Base-by-base conservation (phyloP, 2,329 filamentous ascomycete genomes). In the Zymoseptoria passerinii region DNA sequence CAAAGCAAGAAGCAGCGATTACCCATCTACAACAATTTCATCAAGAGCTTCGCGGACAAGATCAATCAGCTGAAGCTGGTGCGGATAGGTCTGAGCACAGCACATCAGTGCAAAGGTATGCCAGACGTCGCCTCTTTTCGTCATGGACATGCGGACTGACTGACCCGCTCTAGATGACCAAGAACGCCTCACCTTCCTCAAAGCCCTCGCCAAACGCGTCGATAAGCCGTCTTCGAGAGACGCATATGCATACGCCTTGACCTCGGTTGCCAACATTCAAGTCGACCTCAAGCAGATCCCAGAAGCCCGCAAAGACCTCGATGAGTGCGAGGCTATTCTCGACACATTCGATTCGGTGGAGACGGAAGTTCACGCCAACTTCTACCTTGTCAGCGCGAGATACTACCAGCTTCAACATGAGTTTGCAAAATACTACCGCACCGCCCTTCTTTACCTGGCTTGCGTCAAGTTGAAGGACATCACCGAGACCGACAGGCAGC, bases 21-120 rank as follows among this genome's bases (percentile, higher is more conserved):
- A 78, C 80, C 86, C 60, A 88, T 99, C 75, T 99, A 94, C 81
- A 90, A 94, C 77, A 86, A 85, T 68, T 99, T 99, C 79, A 88
- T 99, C 75, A 84, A 92, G 74, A 94, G 88, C 75, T 99, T 99
- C 72, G 90, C 92, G 65, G 92, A 96, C 74, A 96, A 95, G 82
- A 96, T 99, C 81, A 99, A 97, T 78, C 92, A 97, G 79, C 81
- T 99, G 63, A 96, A 96, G 82, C 87, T 97, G 66, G 94, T 99
- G 66, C 87, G 89, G 65, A 79, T 99, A 66, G 94, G 91, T 16
- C 78, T 97, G 72, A 89, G 88, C 76, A 89, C 94, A 51, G 90
- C 91, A 55, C 85, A 87, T 69, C 87, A 95, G 78, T 95, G 89
- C 75, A 81, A 83, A 79, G 85, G 90, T 92, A 74, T 54, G 74